phyloP scores from a whole-genome alignment of 2,329 filamentous ascomycete species.

The Chaetomium strumarium region DNA sequence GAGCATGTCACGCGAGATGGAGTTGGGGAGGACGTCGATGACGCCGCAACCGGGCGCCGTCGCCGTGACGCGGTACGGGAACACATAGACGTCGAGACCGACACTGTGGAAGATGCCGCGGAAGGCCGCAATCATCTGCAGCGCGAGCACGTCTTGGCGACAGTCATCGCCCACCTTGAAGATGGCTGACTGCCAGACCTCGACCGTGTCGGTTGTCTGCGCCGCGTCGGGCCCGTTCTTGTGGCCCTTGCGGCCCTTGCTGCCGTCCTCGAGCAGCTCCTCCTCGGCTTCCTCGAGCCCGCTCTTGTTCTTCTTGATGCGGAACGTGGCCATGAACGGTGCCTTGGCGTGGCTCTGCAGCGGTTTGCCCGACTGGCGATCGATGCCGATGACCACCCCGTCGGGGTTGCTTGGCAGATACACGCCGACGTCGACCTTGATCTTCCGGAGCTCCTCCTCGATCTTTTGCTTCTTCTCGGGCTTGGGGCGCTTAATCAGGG shows the following conservation, averaged over 20 bases:
- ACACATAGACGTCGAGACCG: constrained; percentile 93
- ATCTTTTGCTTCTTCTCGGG: constrained; percentile 99
- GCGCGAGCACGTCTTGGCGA: constrained; percentile 88
- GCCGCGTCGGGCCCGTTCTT: constrained; percentile 27
- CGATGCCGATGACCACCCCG: constrained; percentile 93
- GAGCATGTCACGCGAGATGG: constrained; percentile 97
- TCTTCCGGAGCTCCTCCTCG: constrained; percentile 94
- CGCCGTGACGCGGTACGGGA: constrained; percentile 93
- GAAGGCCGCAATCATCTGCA: constrained; percentile 98
- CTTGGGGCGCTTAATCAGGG: constrained; percentile 85
- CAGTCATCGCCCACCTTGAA: constrained; percentile 99
- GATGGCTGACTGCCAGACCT: constrained; percentile 98
- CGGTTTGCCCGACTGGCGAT: constrained; percentile 95
- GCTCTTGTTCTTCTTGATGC: constrained; percentile 74
- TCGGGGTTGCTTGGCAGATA: constrained; percentile 97
- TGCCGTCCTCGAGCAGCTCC: constrained; percentile 44
- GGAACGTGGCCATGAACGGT: constrained; percentile 98
- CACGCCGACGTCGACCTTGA: constrained; percentile 93
- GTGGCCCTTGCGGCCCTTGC: constrained; percentile 32
- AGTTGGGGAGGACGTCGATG: constrained; percentile 96
- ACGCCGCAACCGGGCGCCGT: constrained; percentile 96
- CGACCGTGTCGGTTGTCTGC: constrained; percentile 59
- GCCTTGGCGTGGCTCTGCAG: constrained; percentile 97
- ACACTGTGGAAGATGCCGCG: constrained; percentile 93
- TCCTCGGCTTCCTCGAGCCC: constrained; percentile 47